These are phyloP conservation scores for Candida orba DNA, from an alignment of 805 yeast genomes.

Conservation along the genomic window DNA sequence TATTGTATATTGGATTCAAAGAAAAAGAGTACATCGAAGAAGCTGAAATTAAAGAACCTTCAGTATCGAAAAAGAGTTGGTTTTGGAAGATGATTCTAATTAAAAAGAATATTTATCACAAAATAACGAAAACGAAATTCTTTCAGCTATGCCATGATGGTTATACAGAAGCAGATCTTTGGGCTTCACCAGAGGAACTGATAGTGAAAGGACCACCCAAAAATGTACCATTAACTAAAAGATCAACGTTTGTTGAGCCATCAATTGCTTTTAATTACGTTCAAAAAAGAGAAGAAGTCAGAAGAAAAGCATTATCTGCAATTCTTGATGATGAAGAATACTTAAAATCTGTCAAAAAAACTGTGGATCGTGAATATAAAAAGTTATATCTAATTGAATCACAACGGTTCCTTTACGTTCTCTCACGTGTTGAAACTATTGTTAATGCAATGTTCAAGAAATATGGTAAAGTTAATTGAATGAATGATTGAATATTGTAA, in stretches of 20 bases:
- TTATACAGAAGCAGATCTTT: not conserved
- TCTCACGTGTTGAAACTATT: too few relatives aligned
- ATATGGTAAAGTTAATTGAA: too few relatives aligned
- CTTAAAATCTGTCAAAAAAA: not conserved
- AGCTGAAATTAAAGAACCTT: not conserved
- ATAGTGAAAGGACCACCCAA: not conserved
- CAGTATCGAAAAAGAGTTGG: not conserved
- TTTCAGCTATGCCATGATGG: not conserved
- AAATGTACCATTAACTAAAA: not conserved
- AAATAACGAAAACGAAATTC: not conserved
- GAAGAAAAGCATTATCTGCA: not conserved
- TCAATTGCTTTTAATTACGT: not conserved
- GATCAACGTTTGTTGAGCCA: not conserved
- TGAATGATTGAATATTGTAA: too few relatives aligned
- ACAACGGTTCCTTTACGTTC: too few relatives aligned
- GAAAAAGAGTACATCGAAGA: not conserved
- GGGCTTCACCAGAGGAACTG: not conserved
- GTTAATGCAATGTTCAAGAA: too few relatives aligned
- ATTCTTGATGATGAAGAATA: not conserved
- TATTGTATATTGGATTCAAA: not conserved
- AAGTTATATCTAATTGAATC: too few relatives aligned
- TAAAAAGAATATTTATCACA: not conserved
- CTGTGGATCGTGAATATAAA: too few relatives aligned
- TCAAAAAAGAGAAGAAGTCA: not conserved
- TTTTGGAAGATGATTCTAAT: not conserved